These are phyloP conservation scores for Rhynchospora breviuscula DNA, from an alignment of 176 grass and related monocot species.

Conservation along the genomic window DNA sequence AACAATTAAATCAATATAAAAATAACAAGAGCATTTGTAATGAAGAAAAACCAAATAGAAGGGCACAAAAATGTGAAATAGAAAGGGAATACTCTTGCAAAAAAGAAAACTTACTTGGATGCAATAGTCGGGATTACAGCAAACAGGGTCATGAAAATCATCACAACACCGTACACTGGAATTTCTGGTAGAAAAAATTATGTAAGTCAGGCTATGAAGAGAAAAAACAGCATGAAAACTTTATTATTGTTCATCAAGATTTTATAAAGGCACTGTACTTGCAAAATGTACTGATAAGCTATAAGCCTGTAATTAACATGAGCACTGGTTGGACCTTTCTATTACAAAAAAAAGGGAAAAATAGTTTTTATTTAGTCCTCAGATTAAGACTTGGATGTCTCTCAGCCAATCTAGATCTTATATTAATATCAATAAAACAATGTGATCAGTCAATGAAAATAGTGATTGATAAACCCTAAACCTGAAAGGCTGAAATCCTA, in stretches of 20 bases:
- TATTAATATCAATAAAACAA: background rate
- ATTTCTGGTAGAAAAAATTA: slow-evolving; percentile 62
- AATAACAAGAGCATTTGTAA: slow-evolving; percentile 7
- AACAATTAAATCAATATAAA: background rate
- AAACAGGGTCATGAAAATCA: slow-evolving; percentile 65
- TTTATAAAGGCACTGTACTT: background rate
- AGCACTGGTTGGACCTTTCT: background rate
- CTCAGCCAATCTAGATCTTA: background rate
- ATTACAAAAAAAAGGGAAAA: background rate
- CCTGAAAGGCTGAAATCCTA: too few species aligned
- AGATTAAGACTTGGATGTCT: background rate
- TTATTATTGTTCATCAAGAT: background rate
- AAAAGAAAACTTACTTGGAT: slow-evolving; percentile 59
- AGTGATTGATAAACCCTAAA: too few species aligned
- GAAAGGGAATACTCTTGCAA: slow-evolving; percentile 10
- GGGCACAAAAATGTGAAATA: slow-evolving; percentile 12
- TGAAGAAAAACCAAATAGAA: background rate
- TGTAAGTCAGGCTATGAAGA: slow-evolving; percentile 4
- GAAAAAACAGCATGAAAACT: background rate
- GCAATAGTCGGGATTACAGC: slow-evolving; percentile 76
- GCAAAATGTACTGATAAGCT: background rate
- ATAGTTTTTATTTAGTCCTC: background rate
- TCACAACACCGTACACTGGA: slow-evolving; percentile 65
- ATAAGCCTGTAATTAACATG: background rate
- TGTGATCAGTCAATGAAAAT: background rate